These are phyloP conservation scores for Pleomassaria siparia DNA, from an alignment of 2,329 filamentous ascomycete genomes.

Conservation along the genomic window DNA sequence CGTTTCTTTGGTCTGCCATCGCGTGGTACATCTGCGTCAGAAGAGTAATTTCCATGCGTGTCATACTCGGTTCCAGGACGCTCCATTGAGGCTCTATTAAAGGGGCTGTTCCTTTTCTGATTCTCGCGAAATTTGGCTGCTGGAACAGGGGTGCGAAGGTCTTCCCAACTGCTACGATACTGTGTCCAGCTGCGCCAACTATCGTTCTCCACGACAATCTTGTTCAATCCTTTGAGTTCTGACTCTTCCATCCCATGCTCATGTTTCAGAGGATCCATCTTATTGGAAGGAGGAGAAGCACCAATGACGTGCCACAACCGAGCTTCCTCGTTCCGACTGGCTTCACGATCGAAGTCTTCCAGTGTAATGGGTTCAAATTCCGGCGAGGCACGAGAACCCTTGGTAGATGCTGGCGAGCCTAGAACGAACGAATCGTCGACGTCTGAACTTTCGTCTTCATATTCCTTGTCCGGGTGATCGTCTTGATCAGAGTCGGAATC, in stretches of 20 bases:
- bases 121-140: conserved; percentile 20
- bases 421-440: conserved; percentile 1
- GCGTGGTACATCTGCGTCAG: conserved; percentile 2
- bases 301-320: conserved; percentile 49
- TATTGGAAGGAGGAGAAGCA: conserved; percentile 22
- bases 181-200: conserved; percentile 52
- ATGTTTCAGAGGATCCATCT: conserved; percentile 19
- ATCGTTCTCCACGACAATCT: conserved; percentile 38
- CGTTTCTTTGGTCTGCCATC: conserved; percentile 4
- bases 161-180: conserved; percentile 56
- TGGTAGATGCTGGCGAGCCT: neutral
- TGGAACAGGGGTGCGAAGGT: conserved; percentile 18
- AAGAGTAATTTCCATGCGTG: neutral
- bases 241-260: conserved; percentile 27
- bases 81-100: neutral
- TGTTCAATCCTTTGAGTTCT: conserved; percentile 19
- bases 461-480: conserved; percentile 1
- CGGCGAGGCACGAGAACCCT: neutral
- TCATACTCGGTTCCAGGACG: neutral
- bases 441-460: neutral
- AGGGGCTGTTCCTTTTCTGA: conserved; percentile 11
- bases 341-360: conserved; percentile 51
- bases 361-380: conserved; percentile 5
- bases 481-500: conserved; percentile 12
- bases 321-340: conserved; percentile 49